Evolutionary conservation across 1,284 basidiomycete genomes (phyloP).

Genomic region (Gomphus sp.): DNA sequence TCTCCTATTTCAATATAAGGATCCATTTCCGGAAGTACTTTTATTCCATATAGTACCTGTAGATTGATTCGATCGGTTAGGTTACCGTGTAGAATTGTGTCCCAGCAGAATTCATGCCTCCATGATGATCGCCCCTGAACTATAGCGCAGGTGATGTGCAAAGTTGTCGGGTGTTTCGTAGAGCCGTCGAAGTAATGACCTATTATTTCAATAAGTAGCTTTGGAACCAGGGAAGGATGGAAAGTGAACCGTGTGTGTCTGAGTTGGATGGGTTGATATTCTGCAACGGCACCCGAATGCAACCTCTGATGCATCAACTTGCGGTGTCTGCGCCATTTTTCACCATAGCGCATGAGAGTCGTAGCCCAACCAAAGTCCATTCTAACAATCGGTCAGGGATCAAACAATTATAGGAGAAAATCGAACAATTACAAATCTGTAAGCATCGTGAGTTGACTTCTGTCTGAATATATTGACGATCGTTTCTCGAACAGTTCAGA

Average conservation of each 20-base stretch:
- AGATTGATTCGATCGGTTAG: neutral
- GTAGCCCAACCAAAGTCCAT: slow-evolving; percentile 22
- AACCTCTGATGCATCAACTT: slow-evolving; percentile 23
- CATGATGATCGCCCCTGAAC: slow-evolving; percentile 9
- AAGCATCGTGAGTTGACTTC: too few species aligned
- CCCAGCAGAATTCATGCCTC: neutral
- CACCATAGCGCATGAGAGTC: slow-evolving; percentile 20
- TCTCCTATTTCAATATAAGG: slow-evolving; percentile 11
- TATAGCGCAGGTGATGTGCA: slow-evolving; percentile 21
- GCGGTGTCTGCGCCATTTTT: slow-evolving; percentile 21
- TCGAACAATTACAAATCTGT: too few species aligned
- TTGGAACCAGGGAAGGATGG: neutral
- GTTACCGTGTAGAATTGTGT: neutral
- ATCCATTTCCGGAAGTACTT: neutral
- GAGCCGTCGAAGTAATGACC: slow-evolving; percentile 21
- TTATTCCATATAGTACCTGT: slow-evolving; percentile 3
- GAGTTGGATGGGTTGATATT: slow-evolving; percentile 18
- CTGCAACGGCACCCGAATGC: slow-evolving; percentile 12
- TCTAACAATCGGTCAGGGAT: slow-evolving; percentile 10
- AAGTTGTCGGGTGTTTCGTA: slow-evolving; percentile 23
- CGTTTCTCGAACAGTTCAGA: too few species aligned
- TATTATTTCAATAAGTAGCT: neutral
- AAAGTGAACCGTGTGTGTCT: slow-evolving; percentile 15
- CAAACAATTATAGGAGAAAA: too few species aligned
- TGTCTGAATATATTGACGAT: too few species aligned